phyloP scores from a whole-genome alignment of 148 eudicot genomes.

The Camellia lanceoleosa region DNA sequence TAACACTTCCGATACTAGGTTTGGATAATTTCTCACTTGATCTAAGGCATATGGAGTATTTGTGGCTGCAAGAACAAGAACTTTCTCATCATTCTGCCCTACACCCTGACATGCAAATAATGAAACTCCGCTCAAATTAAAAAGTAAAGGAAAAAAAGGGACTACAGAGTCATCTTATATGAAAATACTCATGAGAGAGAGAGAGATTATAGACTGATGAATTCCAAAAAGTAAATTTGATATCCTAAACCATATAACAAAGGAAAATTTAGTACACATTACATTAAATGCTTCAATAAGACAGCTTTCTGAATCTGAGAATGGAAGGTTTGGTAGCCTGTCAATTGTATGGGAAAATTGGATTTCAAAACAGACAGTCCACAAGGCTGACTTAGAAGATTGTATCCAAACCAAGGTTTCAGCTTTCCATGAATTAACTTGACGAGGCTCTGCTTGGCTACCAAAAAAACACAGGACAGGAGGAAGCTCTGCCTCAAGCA shows the following conservation, averaged over 20 bases:
- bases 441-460: too few relatives aligned
- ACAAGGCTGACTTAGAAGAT: not conserved
- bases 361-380: not conserved
- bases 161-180: not conserved
- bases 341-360: not conserved
- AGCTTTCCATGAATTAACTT: too few relatives aligned
- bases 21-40: conserved; percentile 40
- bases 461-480: too few relatives aligned
- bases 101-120: conserved; percentile 47
- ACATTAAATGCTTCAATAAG: not conserved
- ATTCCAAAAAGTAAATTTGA: too few relatives aligned
- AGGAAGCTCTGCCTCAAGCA: too few relatives aligned
- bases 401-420: too few relatives aligned
- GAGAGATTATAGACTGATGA: not conserved
- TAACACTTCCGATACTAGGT: not conserved
- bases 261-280: too few relatives aligned
- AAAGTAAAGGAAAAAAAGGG: not conserved
- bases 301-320: not conserved
- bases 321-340: not conserved
- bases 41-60: conserved; percentile 85
- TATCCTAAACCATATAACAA: too few relatives aligned
- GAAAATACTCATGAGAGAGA: not conserved
- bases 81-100: conserved; percentile 81
- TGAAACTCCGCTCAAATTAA: not conserved
- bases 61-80: conserved; percentile 89